Base-by-base conservation (phyloP, 2,329 filamentous ascomycete species). In the Fusarium caatingaense region DNA sequence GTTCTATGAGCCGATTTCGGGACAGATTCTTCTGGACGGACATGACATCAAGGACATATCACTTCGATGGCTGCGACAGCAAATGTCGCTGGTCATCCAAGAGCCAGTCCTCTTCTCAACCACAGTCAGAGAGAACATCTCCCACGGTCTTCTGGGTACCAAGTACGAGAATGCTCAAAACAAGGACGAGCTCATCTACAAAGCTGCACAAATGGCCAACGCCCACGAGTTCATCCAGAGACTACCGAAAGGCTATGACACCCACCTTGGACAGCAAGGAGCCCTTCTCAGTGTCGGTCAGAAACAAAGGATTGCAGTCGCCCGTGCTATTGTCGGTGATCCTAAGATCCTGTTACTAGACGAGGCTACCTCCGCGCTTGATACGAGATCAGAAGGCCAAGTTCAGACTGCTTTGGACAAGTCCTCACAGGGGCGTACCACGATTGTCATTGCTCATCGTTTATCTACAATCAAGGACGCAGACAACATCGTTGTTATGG, bases 301-400 rank as follows among this genome's bases (percentile, higher is more conserved):
- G 80, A 97, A 97, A 80, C 95, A 98, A 81, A 92, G 95, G 73
- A 96, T 98, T 76, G 94, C 94, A 15, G 98, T 98, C 79, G 94
- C 94, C 8, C 87, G 94, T 75, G 94, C 94, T 48, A 88, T 98
- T 63, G 93, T 98, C 25, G 94, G 92, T 20, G 92, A 98, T 73
- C 94, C 94, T 1, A 97, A 94, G 82, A 90, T 84, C 74, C 85
- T 99, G 3, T 86, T 99, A 1, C 89, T 99, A 7, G 95, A 99
- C 72, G 96, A 99, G 79, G 95, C 96, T 8, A 99, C 95, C 1
- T 96, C 92, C 45, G 94, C 93, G 3, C 86, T 99, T 2, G 95
- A 99, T 76, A 97, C 94, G 28, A 94, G 95, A 77, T 96, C 93
- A 1, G 95, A 98, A 82, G 93, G 93, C 46, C 91, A 97, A 13